phyloP scores from a whole-genome alignment of 257 asterid genomes.

The Avicennia marina region DNA sequence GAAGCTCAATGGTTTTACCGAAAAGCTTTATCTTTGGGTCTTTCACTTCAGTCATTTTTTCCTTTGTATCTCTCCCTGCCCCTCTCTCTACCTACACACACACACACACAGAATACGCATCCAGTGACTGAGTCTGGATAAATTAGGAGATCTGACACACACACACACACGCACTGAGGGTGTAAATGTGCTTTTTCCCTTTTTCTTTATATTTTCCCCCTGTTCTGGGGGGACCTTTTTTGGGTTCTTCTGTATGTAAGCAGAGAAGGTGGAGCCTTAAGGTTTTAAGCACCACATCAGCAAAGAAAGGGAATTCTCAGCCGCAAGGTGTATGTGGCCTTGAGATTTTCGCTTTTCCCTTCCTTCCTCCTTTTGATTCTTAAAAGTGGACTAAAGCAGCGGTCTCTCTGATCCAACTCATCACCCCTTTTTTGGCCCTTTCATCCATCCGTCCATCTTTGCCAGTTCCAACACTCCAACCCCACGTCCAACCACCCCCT shows the following conservation, averaged over 20 bases:
- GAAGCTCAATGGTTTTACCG: slow-evolving; percentile 74
- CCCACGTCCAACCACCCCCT: background rate
- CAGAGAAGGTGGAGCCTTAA: slow-evolving; percentile 11
- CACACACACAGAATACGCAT: background rate
- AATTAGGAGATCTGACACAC: background rate
- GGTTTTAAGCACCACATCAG: slow-evolving; percentile 41
- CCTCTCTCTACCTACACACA: background rate
- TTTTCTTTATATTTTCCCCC: background rate
- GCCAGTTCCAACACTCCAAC: background rate
- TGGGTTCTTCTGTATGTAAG: background rate
- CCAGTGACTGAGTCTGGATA: background rate
- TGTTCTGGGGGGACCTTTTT: background rate
- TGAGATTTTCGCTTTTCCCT: slow-evolving; percentile 23
- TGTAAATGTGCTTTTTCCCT: background rate
- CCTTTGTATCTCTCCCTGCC: slow-evolving; percentile 7
- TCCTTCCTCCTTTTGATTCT: slow-evolving; percentile 32
- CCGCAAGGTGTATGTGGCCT: slow-evolving; percentile 76
- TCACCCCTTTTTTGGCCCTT: slow-evolving; percentile 9
- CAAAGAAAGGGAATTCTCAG: slow-evolving; percentile 28
- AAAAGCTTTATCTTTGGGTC: slow-evolving; percentile 77
- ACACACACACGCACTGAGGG: background rate
- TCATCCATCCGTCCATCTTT: background rate
- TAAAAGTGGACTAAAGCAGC: slow-evolving; percentile 18
- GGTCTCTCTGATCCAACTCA: slow-evolving; percentile 32
- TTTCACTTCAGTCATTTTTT: slow-evolving; percentile 50